Base-by-base conservation (phyloP, 2,329 filamentous ascomycete genomes). In the Alternaria brassicicola region DNA sequence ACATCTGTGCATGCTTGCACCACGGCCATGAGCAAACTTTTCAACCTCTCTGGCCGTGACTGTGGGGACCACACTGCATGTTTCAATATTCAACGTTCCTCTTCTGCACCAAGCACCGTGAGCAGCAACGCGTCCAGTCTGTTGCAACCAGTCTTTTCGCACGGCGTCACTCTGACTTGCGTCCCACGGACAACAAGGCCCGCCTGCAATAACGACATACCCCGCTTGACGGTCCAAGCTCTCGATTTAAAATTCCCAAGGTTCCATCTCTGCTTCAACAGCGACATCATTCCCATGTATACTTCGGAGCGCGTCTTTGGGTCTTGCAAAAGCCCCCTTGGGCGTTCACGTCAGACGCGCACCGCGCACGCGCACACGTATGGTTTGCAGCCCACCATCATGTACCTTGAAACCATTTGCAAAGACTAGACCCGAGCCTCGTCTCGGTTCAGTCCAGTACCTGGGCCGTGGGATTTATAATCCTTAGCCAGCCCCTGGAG, bases 11-110 rank as follows among this genome's bases (percentile, higher is more conserved):
- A 65, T 61, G 35, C 57, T 63, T 63, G 65, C 63, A 65, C 65
- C 38, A 65, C 65, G 54, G 45, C 59, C 43, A 51, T 60, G 49
- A 72, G 73, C 71, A 74, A 74, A 74, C 71, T 71, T 67, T 67
- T 66, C 59, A 57, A 62, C 62, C 63, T 64, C 63, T 64, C 57
- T 47, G 63, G 60, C 60, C 42, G 53, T 62, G 64, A 59, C 63
- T 64, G 64, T 65, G 63, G 61, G 35, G 47, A 59, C 55, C 63
- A 63, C 49, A 39, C 66, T 68, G 66, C 66, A 67, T 64, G 63
- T 70, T 63, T 70, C 69, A 66, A 66, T 71, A 63, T 43, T 65
- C 57, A 64, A 60, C 65, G 51, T 52, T 52, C 33, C 46, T 49
- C 55, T 57, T 42, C 55, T 56, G 43, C 50, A 50, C 53, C 55